phyloP scores from a whole-genome alignment of 441 rosid genomes.

The Theobroma grandiflorum region DNA sequence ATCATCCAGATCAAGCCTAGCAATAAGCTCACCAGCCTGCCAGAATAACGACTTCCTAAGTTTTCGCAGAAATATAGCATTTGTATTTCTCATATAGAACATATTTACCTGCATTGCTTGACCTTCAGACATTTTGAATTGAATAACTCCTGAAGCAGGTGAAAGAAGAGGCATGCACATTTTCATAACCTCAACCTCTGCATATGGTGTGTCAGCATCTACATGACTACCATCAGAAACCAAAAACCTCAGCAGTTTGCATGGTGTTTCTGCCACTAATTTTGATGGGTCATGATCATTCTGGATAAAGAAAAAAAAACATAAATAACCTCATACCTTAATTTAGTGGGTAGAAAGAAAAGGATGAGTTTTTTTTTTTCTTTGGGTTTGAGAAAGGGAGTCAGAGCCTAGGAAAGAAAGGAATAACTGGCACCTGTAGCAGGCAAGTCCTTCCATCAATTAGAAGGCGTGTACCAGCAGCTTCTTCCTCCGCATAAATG shows the following conservation, averaged over 20 bases:
- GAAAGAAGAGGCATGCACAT: slow-evolving; percentile 99
- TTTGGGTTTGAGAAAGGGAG: slow-evolving; percentile 2
- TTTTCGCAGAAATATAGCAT: not conserved
- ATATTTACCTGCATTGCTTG: slow-evolving; percentile 97
- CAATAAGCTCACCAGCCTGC: slow-evolving; percentile 99
- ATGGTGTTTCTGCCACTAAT: slow-evolving; percentile 97
- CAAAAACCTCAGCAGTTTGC: slow-evolving; percentile 97
- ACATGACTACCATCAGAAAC: slow-evolving; percentile 89
- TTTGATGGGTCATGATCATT: slow-evolving; percentile 99
- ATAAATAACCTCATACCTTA: slow-evolving; percentile 29
- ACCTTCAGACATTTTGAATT: slow-evolving; percentile 96
- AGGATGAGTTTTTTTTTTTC: not conserved
- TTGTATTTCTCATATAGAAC: slow-evolving; percentile 19
- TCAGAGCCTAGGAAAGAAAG: slow-evolving; percentile 18
- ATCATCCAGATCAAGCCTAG: slow-evolving; percentile 95
- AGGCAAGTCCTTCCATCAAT: slow-evolving; percentile 99
- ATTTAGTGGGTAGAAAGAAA: not conserved
- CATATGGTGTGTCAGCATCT: slow-evolving; percentile 97
- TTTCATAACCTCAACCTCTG: slow-evolving; percentile 99
- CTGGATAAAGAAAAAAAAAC: slow-evolving; percentile 43
- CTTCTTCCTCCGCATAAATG: slow-evolving; percentile 99
- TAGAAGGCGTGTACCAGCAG: slow-evolving; percentile 99
- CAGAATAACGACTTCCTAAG: slow-evolving; percentile 28
- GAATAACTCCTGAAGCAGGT: slow-evolving; percentile 95
- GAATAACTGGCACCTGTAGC: slow-evolving; percentile 68